phyloP scores from a whole-genome alignment of 129 eudicot genomes.

The Kitagawia praeruptora region DNA sequence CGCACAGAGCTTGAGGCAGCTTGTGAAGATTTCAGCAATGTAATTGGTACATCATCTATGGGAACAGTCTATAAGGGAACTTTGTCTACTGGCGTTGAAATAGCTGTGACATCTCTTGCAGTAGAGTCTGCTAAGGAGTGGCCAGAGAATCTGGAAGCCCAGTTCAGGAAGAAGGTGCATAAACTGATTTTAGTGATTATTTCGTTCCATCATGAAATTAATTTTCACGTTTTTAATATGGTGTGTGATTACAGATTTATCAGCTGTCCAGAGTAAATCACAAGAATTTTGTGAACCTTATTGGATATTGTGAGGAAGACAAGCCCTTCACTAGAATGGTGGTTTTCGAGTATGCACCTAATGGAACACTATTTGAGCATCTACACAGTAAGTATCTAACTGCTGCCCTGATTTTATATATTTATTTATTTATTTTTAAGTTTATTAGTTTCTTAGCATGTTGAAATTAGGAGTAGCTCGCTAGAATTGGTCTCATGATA shows the following conservation, averaged over 20 bases:
- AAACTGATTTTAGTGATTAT: not conserved
- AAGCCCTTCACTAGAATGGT: slow-evolving; percentile 87
- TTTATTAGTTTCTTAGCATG: not conserved
- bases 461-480: not conserved
- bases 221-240: not conserved
- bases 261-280: slow-evolving; percentile 77
- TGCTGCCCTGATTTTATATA: not conserved
- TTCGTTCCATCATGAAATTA: not conserved
- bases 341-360: slow-evolving; percentile 94
- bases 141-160: slow-evolving; percentile 56
- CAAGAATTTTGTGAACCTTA: slow-evolving; percentile 79
- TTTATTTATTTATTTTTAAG: not conserved
- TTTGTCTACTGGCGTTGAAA: slow-evolving; percentile 88
- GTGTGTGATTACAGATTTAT: slow-evolving; percentile 50
- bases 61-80: slow-evolving; percentile 91
- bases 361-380: slow-evolving; percentile 94
- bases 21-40: slow-evolving; percentile 99
- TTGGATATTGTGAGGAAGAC: slow-evolving; percentile 86
- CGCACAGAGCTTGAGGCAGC: slow-evolving; percentile 87
- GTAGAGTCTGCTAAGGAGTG: slow-evolving; percentile 61
- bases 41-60: slow-evolving; percentile 56
- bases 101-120: slow-evolving; percentile 75
- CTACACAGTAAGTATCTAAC: slow-evolving; percentile 55
- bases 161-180: slow-evolving; percentile 78
- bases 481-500: too few relatives aligned